phyloP scores from a whole-genome alignment of 768 basidiomycete species.

The Panaeolus cyanescens region DNA sequence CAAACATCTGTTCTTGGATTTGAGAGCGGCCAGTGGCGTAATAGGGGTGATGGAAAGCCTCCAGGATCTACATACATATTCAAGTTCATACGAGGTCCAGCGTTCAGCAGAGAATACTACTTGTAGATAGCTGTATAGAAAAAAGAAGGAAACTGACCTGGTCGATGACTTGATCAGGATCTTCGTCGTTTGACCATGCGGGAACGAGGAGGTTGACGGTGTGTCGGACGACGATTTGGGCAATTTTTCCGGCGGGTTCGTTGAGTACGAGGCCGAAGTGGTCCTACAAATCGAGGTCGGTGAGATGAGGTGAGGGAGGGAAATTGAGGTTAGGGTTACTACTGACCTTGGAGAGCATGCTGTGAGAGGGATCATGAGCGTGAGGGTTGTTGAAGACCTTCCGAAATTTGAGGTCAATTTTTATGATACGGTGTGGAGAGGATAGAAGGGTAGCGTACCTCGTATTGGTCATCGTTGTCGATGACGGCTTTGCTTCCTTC shows the following conservation, averaged over 20 bases:
- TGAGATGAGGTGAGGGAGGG: neutral
- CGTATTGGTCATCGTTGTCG: constrained; percentile 66
- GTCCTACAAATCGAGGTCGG: constrained; percentile 39
- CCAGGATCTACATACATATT: constrained; percentile 40
- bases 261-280: constrained; percentile 73
- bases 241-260: constrained; percentile 74
- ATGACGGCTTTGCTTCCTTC: constrained; percentile 71
- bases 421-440: neutral
- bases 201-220: constrained; percentile 59
- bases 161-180: constrained; percentile 46
- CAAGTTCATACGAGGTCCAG: no score
- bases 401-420: neutral
- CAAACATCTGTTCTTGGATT: constrained; percentile 63
- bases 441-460: constrained; percentile 31
- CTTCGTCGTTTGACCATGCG: constrained; percentile 49
- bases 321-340: neutral
- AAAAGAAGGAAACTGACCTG: constrained; percentile 29
- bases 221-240: constrained; percentile 64
- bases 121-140: neutral
- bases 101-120: no score
- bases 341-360: constrained; percentile 63
- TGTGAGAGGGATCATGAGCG: constrained; percentile 74
- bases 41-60: constrained; percentile 72
- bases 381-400: constrained; percentile 66
- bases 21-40: constrained; percentile 53